Evolutionary conservation across 352 stramenopile genomes (phyloP).

Genomic region (Peronospora belbahrii): DNA sequence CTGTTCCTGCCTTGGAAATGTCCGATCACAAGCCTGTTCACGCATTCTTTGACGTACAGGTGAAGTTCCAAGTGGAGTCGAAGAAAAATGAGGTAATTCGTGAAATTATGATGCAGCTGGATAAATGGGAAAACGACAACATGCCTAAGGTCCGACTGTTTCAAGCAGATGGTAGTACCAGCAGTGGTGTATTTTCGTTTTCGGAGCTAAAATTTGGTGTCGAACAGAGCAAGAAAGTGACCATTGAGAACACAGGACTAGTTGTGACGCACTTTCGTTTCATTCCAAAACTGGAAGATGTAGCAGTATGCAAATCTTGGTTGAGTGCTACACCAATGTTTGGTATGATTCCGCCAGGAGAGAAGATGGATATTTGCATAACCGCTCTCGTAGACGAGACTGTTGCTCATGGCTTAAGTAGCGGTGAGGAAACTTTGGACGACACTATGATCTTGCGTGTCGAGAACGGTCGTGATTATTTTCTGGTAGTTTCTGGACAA

Average conservation of each 20-base stretch:
- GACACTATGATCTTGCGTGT: constrained; percentile 96
- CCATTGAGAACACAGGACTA: constrained; percentile 88
- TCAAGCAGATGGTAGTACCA: constrained; percentile 33
- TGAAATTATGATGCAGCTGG: constrained; percentile 91
- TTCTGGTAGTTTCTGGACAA: constrained; percentile 88
- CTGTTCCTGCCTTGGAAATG: constrained; percentile 85
- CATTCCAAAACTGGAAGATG: constrained; percentile 85
- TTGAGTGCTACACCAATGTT: constrained; percentile 85
- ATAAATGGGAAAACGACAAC: constrained; percentile 95
- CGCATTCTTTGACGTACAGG: constrained; percentile 85
- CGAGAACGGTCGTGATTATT: constrained; percentile 95
- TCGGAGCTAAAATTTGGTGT: constrained; percentile 52
- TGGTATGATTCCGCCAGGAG: constrained; percentile 78
- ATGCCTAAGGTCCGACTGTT: constrained; percentile 89
- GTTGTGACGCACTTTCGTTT: constrained; percentile 94
- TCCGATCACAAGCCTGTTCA: constrained; percentile 99
- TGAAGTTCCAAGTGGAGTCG: constrained; percentile 88
- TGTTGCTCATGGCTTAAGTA: constrained; percentile 86
- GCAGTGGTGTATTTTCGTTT: constrained; percentile 60
- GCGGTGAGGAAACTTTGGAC: constrained; percentile 87
- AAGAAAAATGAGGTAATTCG: constrained; percentile 88
- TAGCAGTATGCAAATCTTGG: constrained; percentile 88
- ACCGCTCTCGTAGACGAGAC: constrained; percentile 86
- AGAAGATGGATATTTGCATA: constrained; percentile 86
- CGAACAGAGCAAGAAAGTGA: constrained; percentile 51